Percentiles rank a stretch among this genome's conserved stretches.
phyloP scores from a whole-genome alignment of 345 rosid genomes.

The Ailanthus altissimus region DNA sequence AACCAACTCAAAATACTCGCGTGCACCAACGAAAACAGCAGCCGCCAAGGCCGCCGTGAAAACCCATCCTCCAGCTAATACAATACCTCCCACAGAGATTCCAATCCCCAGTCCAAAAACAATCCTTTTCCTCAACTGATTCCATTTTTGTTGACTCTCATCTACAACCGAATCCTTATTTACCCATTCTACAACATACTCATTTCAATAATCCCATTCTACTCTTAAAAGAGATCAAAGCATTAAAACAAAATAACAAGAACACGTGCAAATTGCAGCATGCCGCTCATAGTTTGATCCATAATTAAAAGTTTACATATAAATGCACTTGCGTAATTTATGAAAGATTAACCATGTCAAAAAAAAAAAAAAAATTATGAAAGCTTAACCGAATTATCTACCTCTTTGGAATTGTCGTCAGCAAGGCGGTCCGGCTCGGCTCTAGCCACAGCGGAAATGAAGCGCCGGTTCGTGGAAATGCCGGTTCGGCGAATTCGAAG shows the following conservation, averaged over 20 bases:
- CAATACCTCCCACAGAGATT: slow-evolving; percentile 65
- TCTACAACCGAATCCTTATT: slow-evolving; percentile 32
- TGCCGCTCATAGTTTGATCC: not conserved
- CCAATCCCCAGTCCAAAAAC: slow-evolving; percentile 84
- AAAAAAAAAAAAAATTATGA: no score
- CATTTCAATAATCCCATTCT: slow-evolving; percentile 29
- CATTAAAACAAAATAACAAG: not conserved
- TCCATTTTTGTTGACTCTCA: slow-evolving; percentile 45
- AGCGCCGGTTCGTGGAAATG: slow-evolving; percentile 36
- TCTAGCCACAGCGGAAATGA: slow-evolving; percentile 47
- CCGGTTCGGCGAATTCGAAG: slow-evolving; percentile 27
- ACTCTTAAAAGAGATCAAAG: not conserved
- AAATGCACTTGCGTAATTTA: not conserved
- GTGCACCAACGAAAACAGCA: slow-evolving; percentile 72
- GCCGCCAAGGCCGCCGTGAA: slow-evolving; percentile 64
- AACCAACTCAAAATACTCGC: slow-evolving; percentile 84
- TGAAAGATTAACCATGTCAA: not conserved
- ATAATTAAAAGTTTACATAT: not conserved
- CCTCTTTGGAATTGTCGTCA: slow-evolving; percentile 46
- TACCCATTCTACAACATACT: slow-evolving; percentile 44
- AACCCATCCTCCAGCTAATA: slow-evolving; percentile 88
- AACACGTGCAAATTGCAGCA: not conserved
- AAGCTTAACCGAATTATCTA: slow-evolving; percentile 4
- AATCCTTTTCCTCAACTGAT: slow-evolving; percentile 65
- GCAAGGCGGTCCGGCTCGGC: slow-evolving; percentile 51